Percentiles rank a stretch among this genome's conserved stretches.
Conservation (phyloP, 176 grass and related monocot genomes). For the Microstegium vimineum region DNA sequence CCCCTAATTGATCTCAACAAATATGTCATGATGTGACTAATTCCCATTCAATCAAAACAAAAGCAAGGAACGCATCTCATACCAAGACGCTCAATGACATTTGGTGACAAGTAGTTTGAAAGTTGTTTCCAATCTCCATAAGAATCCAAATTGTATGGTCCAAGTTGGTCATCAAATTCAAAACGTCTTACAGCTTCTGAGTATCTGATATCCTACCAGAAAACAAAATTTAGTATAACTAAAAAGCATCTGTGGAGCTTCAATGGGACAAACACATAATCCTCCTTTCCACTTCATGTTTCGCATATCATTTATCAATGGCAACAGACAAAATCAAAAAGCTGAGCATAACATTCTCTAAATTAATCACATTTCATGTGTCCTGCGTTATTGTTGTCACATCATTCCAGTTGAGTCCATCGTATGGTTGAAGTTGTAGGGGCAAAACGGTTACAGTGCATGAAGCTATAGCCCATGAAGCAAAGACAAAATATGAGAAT, state of each 20-base stretch:
- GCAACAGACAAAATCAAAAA: neutral
- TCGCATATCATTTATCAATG: neutral
- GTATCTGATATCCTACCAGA: constrained; percentile 74
- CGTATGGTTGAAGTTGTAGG: neutral
- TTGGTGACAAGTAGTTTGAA: constrained; percentile 65
- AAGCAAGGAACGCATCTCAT: constrained; percentile 10
- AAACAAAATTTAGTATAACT: constrained; percentile 40
- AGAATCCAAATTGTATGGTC: constrained; percentile 66
- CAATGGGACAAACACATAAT: neutral
- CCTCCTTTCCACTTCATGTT: neutral
- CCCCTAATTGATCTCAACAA: constrained; percentile 10
- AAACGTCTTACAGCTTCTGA: constrained; percentile 71
- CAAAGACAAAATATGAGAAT: neutral
- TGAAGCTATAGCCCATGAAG: neutral
- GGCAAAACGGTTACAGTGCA: neutral
- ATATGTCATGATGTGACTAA: neutral
- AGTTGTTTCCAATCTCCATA: constrained; percentile 77
- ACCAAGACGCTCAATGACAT: constrained; percentile 74
- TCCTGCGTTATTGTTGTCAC: neutral
- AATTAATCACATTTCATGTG: neutral
- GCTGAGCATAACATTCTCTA: neutral
- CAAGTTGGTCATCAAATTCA: constrained; percentile 78
- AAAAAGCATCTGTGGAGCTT: neutral
- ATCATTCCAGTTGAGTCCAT: neutral
- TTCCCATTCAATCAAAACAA: neutral